Conservation (phyloP, 768 basidiomycete genomes). For the Butyriboletus loyo region DNA sequence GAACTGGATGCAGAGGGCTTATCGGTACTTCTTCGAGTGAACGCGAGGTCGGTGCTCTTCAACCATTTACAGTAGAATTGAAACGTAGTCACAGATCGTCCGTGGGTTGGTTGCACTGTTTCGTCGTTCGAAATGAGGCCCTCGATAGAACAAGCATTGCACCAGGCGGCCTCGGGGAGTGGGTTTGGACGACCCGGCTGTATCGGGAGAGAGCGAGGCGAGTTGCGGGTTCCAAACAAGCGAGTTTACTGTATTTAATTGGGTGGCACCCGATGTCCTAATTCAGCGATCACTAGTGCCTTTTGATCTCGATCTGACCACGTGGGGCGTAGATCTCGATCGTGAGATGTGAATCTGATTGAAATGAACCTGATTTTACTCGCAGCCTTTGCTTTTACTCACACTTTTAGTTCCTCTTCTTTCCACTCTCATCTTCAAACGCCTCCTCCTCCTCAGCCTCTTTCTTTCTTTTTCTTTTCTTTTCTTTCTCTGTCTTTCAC, state of each 20-base stretch:
- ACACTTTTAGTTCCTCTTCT: constrained; percentile 26
- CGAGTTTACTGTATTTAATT: too few species aligned
- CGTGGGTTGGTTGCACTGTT: too few species aligned
- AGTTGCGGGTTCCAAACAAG: too few species aligned
- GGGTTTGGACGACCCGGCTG: too few species aligned
- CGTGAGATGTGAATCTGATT: constrained; percentile 34
- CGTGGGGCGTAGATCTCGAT: constrained; percentile 31
- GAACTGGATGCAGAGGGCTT: too few species aligned
- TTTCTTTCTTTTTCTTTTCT: not conserved
- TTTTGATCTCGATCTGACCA: constrained; percentile 31
- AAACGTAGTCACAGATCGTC: too few species aligned
- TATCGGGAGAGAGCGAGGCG: not conserved
- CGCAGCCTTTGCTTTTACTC: constrained; percentile 28
- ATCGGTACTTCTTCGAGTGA: too few species aligned
- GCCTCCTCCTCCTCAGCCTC: constrained; percentile 6
- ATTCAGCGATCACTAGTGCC: constrained; percentile 12
- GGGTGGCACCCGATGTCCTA: not conserved
- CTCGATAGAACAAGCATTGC: too few species aligned
- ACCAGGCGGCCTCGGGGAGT: too few species aligned
- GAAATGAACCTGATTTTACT: constrained; percentile 34
- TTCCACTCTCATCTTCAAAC: constrained; percentile 25
- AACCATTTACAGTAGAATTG: too few species aligned
- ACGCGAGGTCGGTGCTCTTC: too few species aligned
- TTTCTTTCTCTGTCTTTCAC: not conserved
- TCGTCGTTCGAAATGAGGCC: too few species aligned